A percentile compares a stretch with the other conserved stretches of the same genome.
Conservation (phyloP, 139 green algal species). For the Tetradesmus obliquus region DNA sequence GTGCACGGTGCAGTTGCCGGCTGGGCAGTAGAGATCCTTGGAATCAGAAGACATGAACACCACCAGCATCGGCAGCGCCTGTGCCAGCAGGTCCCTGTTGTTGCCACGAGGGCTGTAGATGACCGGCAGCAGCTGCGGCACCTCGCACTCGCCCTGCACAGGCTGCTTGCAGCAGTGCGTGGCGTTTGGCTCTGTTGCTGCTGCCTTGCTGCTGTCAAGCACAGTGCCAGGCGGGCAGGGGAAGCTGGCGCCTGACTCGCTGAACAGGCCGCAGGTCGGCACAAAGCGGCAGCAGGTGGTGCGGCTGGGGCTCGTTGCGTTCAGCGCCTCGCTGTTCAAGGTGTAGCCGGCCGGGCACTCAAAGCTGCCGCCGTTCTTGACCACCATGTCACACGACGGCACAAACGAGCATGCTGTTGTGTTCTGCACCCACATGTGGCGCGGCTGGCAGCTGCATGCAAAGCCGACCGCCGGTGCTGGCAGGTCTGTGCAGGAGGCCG, state of each 20-base stretch:
- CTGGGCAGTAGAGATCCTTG: background rate
- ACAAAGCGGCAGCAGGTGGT: conserved; percentile 6
- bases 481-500: background rate
- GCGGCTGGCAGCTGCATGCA: background rate
- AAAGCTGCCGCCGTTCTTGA: background rate
- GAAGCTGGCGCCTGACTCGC: background rate
- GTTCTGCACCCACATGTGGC: background rate
- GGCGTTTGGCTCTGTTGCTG: background rate
- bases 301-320: background rate
- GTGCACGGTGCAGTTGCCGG: background rate
- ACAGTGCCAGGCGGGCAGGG: background rate
- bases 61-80: background rate
- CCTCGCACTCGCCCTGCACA: background rate
- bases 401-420: background rate
- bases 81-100: background rate
- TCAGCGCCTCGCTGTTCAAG: background rate
- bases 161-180: background rate
- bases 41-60: background rate
- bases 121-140: background rate
- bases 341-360: background rate
- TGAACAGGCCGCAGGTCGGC: background rate
- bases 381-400: background rate
- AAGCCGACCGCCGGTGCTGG: background rate
- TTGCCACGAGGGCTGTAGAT: background rate
- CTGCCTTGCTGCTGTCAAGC: background rate